Conservation (phyloP, 352 stramenopile species). For the Pythium volutum region DNA sequence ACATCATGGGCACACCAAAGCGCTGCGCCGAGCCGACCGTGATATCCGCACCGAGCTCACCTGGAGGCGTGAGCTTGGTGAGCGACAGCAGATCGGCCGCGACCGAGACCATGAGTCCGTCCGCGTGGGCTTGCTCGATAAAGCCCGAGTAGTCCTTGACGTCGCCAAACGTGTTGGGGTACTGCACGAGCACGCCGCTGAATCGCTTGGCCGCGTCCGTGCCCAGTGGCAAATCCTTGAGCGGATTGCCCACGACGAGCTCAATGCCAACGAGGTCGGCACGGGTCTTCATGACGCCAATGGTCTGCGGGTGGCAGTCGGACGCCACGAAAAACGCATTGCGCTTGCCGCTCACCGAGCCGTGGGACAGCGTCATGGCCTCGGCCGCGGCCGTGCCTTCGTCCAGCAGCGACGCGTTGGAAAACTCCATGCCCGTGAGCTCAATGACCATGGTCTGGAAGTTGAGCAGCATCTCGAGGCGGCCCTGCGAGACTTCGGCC, state of each 20-base stretch:
- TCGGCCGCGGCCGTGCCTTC: conserved; percentile 98
- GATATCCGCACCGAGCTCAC: conserved; percentile 97
- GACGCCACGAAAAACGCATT: conserved; percentile 95
- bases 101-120: conserved; percentile 92
- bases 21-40: conserved; percentile 97
- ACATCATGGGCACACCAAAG: conserved; percentile 99
- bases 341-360: conserved; percentile 92
- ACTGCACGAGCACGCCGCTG: conserved; percentile 97
- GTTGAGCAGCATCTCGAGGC: conserved; percentile 99
- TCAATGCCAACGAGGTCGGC: conserved; percentile 91
- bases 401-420: conserved; percentile 97
- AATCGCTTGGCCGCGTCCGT: conserved; percentile 83
- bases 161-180: conserved; percentile 97
- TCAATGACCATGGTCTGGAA: conserved; percentile 99
- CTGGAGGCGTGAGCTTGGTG: conserved; percentile 92
- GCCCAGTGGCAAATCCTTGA: conserved; percentile 70
- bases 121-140: conserved; percentile 79
- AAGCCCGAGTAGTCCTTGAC: conserved; percentile 93
- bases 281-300: conserved; percentile 93
- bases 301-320: conserved; percentile 91
- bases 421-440: conserved; percentile 95
- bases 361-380: conserved; percentile 96
- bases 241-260: conserved; percentile 88
- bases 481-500: conserved; percentile 98
- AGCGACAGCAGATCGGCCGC: conserved; percentile 96